Conservation (phyloP, 202 grass and related monocot species). For the Bolboschoenoplectus hybrid region DNA sequence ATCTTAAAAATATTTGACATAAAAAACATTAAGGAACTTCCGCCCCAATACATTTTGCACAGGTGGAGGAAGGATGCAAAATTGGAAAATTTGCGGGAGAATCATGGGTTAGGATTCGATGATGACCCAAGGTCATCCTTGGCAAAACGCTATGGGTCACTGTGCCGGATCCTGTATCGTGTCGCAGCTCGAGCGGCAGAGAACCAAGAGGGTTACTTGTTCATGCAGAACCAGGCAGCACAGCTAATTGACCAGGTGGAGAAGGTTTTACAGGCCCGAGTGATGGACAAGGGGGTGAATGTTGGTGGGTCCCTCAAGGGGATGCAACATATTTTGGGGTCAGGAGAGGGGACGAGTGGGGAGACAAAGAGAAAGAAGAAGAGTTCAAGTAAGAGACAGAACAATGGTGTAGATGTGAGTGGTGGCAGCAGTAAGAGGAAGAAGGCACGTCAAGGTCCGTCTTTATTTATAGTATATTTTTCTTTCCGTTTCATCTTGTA, state of each 20-base stretch:
- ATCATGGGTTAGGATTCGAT: conserved; percentile 53
- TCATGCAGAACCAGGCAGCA: conserved; percentile 73
- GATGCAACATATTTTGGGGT: conserved; percentile 53
- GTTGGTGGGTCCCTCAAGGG: conserved; percentile 33
- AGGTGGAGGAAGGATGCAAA: conserved; percentile 91
- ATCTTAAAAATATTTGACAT: conserved; percentile 73
- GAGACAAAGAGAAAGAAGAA: conserved; percentile 57
- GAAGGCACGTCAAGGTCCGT: conserved; percentile 65
- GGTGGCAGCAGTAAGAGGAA: conserved; percentile 50
- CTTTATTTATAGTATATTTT: conserved; percentile 33
- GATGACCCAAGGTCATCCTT: conserved; percentile 66
- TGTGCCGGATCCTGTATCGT: conserved; percentile 65
- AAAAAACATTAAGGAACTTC: conserved; percentile 91
- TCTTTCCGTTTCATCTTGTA: neutral
- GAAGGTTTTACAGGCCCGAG: conserved; percentile 70
- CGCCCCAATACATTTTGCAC: conserved; percentile 73
- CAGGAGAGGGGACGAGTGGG: conserved; percentile 57
- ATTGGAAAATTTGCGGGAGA: conserved; percentile 57
- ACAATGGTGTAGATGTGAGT: conserved; percentile 33
- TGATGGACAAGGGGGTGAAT: conserved; percentile 59
- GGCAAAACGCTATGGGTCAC: conserved; percentile 50
- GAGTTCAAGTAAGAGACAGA: conserved; percentile 64
- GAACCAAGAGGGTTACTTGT: conserved; percentile 66
- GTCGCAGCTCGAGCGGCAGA: conserved; percentile 72
- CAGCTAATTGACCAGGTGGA: conserved; percentile 86